These are phyloP conservation scores for Pyrus pyrifolia DNA, from an alignment of 306 rosid species.

Conservation along the genomic window DNA sequence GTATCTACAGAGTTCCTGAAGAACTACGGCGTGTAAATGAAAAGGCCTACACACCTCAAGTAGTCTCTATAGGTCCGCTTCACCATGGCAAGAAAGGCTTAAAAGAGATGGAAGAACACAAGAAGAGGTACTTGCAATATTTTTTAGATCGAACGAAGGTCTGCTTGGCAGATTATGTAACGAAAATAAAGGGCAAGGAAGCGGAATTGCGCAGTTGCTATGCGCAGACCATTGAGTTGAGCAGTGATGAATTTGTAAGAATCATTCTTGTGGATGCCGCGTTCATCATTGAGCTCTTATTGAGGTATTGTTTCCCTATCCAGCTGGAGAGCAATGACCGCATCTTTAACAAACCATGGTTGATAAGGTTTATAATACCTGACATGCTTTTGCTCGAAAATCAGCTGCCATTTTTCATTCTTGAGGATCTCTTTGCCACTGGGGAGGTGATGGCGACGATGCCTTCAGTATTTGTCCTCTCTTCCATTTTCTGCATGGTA, in stretches of 20 bases:
- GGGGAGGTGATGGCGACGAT: fast-evolving
- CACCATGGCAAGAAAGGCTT: constrained; percentile 9
- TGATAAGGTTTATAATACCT: constrained; percentile 1
- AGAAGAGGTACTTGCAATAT: neutral
- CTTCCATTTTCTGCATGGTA: constrained; percentile 2
- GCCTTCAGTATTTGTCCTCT: constrained; percentile 9
- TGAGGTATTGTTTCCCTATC: neutral
- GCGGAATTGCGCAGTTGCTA: neutral
- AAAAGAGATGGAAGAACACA: constrained; percentile 1
- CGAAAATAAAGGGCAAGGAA: neutral
- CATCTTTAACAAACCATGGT: constrained; percentile 23
- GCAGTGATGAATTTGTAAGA: constrained; percentile 7
- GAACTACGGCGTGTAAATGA: neutral
- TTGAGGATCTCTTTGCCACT: neutral
- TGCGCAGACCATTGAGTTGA: neutral
- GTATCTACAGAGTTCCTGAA: neutral
- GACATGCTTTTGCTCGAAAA: constrained; percentile 32
- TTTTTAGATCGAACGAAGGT: neutral
- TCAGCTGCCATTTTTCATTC: constrained; percentile 36
- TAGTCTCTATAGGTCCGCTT: constrained; percentile 30
- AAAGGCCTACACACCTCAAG: constrained; percentile 8
- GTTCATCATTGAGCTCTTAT: constrained; percentile 22
- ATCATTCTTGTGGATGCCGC: constrained; percentile 12
- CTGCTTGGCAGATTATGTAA: neutral
- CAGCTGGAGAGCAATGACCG: neutral